phyloP scores from a whole-genome alignment of 164 flowering plant genomes.

The Platanus orientalis region DNA sequence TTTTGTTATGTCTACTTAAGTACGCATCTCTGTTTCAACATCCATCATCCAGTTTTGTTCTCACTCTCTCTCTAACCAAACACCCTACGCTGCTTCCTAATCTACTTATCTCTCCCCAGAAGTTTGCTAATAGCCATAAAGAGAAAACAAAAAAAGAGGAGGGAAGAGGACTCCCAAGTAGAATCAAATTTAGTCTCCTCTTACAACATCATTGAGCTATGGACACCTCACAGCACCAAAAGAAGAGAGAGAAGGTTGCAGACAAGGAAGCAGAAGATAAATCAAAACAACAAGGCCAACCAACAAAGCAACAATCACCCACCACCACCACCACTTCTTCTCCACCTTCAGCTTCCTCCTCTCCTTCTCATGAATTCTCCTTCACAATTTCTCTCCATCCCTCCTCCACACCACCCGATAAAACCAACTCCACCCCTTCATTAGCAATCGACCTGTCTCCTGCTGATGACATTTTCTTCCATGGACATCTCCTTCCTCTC shows the following conservation, averaged over 20 bases:
- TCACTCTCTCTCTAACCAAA: conserved; percentile 24
- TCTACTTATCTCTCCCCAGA: conserved; percentile 26
- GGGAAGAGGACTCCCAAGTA: background rate
- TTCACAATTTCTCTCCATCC: conserved; percentile 72
- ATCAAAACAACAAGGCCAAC: background rate
- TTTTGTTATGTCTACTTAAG: background rate
- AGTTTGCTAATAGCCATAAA: background rate
- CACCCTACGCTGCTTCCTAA: conserved; percentile 25
- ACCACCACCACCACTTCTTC: conserved; percentile 16
- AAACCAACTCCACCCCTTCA: conserved; percentile 22
- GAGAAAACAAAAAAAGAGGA: background rate
- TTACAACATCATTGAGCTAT: conserved; percentile 19
- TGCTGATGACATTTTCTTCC: conserved; percentile 91
- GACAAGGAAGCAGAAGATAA: conserved; percentile 9
- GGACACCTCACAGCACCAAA: conserved; percentile 25
- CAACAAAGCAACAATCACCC: conserved; percentile 14
- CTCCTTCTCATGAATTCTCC: conserved; percentile 94
- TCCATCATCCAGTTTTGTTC: too few species aligned
- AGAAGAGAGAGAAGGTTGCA: conserved; percentile 12
- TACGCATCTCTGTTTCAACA: background rate
- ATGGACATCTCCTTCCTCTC: conserved; percentile 90
- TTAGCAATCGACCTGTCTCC: conserved; percentile 71
- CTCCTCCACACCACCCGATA: conserved; percentile 24
- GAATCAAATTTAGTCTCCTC: conserved; percentile 4
- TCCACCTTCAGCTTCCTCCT: conserved; percentile 57